Base-by-base conservation (phyloP, 2,329 filamentous ascomycete species). In the Daldinia sp. region DNA sequence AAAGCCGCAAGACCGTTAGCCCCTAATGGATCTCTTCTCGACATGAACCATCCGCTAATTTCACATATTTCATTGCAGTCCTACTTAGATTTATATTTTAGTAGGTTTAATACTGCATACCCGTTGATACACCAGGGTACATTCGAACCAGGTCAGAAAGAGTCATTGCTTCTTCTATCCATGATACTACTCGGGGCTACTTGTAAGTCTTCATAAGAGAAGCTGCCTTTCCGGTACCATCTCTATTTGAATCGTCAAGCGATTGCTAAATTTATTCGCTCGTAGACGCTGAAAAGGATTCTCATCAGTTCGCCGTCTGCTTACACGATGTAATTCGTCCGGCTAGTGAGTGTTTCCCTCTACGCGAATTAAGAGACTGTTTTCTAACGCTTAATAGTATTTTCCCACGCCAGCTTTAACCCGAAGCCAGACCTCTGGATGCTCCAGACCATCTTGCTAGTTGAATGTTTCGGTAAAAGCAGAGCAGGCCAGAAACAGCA, bases 381-480 rank as follows among this genome's bases (percentile, higher is more conserved):
- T 8, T 11, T 30, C 6, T 19, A 19, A 43, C 19, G 15, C 25
- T 15, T 13, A 6, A 15, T 35, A 67, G 64, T 89, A n/a, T 84
- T 89, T 54, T 81, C 82, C 9, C 83, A 86, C 69, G 75, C 79
- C 0, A 81, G 81, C 0, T 89, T 89, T 70, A 85, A 80, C 0
- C 78, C 86, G 0, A 81, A 82, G n/a, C 86, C 87, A 0, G 80
- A 85, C 19, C 75, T 89, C 0, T 89, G 86, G 86, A 81, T 87
- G 0, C 67, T 89, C 0, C 85, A 89, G 62, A 84, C 85, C 0
- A 87, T 89, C 30, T 73, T 89, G 7, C 74, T 89, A 0, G 85
- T 88, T 0, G 87, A 89, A 64, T 88, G 86, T 65, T 88, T 89
- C 57, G 87, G 87, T 2, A 89, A 89, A 71, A 86, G 83, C 34